These are phyloP conservation scores for Fusarium sp. DNA, from an alignment of 2,329 filamentous ascomycete genomes.

Conservation along the genomic window DNA sequence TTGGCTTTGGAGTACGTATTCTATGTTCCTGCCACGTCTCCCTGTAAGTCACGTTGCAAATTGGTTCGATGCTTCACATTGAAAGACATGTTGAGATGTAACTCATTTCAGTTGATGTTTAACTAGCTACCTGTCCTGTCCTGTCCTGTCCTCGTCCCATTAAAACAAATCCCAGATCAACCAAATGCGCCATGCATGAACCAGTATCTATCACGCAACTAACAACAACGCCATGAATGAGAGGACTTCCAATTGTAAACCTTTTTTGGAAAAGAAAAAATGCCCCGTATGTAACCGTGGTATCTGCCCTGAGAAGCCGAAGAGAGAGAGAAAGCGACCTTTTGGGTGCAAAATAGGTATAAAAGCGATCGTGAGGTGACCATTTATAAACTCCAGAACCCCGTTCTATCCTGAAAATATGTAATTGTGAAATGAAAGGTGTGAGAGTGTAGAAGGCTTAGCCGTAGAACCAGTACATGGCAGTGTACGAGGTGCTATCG, in stretches of 20 bases:
- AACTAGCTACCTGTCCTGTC: slow-evolving; percentile 5
- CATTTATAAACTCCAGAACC: slow-evolving; percentile 39
- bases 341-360: slow-evolving; percentile 35
- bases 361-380: slow-evolving; percentile 36
- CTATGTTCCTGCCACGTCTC: not conserved
- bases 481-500: slow-evolving; percentile 66
- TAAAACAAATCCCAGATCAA: not conserved
- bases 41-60: not conserved
- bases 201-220: not conserved
- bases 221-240: slow-evolving; percentile 7
- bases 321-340: slow-evolving; percentile 25
- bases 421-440: slow-evolving; percentile 29
- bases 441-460: slow-evolving; percentile 29
- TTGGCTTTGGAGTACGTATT: not conserved
- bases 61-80: not conserved
- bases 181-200: slow-evolving; percentile 9
- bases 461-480: slow-evolving; percentile 70
- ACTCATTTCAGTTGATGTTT: slow-evolving; percentile 2
- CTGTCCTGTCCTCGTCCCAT: not conserved
- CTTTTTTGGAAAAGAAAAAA: slow-evolving; percentile 16
- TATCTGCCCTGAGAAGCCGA: slow-evolving; percentile 35
- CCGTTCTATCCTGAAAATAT: slow-evolving; percentile 36
- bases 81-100: not conserved
- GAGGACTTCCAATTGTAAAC: slow-evolving; percentile 19
- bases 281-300: slow-evolving; percentile 29